Conservation (phyloP, 2,329 filamentous ascomycete genomes). For the Lasiodiplodia theobromae region DNA sequence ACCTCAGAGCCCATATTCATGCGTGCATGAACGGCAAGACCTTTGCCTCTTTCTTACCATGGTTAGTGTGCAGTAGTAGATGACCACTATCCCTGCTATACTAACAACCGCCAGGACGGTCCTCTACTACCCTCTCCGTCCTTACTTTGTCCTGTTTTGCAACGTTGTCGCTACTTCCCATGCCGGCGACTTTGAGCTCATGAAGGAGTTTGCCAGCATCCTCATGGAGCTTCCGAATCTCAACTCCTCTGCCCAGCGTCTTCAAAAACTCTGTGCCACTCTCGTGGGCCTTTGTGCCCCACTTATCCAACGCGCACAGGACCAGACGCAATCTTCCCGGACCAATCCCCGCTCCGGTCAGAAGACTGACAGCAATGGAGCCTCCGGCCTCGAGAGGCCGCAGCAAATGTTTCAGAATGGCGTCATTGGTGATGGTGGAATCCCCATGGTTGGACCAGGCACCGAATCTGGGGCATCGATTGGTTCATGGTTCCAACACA, state of each 20-base stretch:
- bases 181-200: conserved; percentile 40
- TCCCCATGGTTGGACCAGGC: neutral
- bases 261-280: conserved; percentile 40
- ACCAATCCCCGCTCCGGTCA: neutral
- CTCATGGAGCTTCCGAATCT: conserved; percentile 40
- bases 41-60: conserved; percentile 41
- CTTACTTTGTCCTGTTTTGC: conserved; percentile 47
- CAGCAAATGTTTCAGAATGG: neutral
- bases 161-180: conserved; percentile 47
- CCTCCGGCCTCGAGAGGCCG: neutral
- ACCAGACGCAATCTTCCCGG: neutral
- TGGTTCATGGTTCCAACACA: conserved; percentile 10
- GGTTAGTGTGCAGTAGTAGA: neutral
- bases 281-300: conserved; percentile 42
- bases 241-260: conserved; percentile 41
- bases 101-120: conserved; percentile 39
- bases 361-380: neutral
- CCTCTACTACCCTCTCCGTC: conserved; percentile 43
- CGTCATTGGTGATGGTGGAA: neutral
- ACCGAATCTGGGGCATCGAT: neutral
- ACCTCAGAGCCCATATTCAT: conserved; percentile 38
- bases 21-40: conserved; percentile 41
- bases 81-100: neutral
- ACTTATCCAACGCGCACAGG: conserved; percentile 35
- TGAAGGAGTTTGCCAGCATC: conserved; percentile 40